Evolutionary conservation across 2,329 filamentous ascomycete genomes (phyloP), one percentile per base, ranked within the genome.

Genomic region (Alternaria ethzedia): DNA sequence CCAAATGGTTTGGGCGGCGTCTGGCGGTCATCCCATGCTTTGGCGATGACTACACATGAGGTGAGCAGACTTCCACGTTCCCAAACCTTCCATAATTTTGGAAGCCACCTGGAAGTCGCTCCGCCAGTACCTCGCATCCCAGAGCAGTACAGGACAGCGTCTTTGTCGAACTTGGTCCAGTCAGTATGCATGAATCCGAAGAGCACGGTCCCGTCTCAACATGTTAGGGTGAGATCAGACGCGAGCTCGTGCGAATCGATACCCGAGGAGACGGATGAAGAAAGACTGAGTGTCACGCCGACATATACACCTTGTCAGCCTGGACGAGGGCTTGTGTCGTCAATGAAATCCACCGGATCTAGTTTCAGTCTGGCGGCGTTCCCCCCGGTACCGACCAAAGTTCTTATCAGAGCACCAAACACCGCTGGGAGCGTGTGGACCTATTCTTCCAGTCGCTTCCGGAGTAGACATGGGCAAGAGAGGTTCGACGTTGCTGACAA

Each of bases 31-130:
- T 74, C 73, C 55, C 65, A 61, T 58, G 54, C 69, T 61, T 59
- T 66, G 51, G 65, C 59, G 55, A 59, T 57, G 28, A 57, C 62
- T 60, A 75, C 70, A 51, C 65, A 72, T 65, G 72, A 79, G 76
- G 77, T 78, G 74, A 79, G 69, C 68, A 67, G 70, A 61, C 60
- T 78, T 26, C 70, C 75, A 65, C 72, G 68, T 59, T 76, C 75
- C 57, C 67, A 64, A 28, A 77, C 75, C 41, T 73, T 74, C 55
- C 71, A 78, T 56, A 47, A 63, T 63, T 56, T 76, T 67, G 66
- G 63, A 60, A 59, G 43, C 57, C 30, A 45, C 21, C 30, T 17
- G 63, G 68, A 71, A 36, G 23, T 41, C 44, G 46, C 63, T 64
- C 73, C 73, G 30, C 72, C 75, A 47, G 61, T 77, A 0, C 75